These are phyloP conservation scores for Eutrema yunnanense DNA, from an alignment of 345 rosid species.

Conservation along the genomic window DNA sequence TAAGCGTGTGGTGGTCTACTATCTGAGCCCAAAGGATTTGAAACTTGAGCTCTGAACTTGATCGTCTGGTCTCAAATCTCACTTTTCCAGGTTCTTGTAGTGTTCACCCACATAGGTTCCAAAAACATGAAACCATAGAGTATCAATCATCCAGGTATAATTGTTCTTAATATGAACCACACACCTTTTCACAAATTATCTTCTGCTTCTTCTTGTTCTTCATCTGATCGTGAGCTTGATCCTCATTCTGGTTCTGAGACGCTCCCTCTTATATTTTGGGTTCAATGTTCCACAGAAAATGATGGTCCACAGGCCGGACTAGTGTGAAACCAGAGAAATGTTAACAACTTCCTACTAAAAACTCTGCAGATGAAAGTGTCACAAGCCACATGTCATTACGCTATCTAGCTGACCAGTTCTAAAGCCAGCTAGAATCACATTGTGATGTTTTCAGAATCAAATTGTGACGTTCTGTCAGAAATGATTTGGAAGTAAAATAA, in stretches of 20 bases:
- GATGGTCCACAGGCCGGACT: too few relatives aligned
- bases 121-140: background rate
- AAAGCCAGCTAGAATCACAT: background rate
- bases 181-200: background rate
- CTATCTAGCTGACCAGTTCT: background rate
- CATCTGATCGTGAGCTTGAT: background rate
- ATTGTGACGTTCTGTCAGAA: background rate
- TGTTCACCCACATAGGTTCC: background rate
- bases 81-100: too few relatives aligned
- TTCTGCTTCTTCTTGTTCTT: background rate
- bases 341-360: background rate
- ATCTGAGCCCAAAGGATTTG: too few relatives aligned
- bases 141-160: background rate
- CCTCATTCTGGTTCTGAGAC: background rate
- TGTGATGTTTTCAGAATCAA: background rate
- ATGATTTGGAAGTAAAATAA: background rate
- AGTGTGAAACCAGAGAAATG: background rate
- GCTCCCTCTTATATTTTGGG: background rate
- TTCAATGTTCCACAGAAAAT: background rate
- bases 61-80: too few relatives aligned
- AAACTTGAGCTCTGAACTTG: too few relatives aligned
- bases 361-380: background rate
- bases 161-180: background rate
- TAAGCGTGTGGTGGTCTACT: too few relatives aligned
- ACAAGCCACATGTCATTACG: background rate